A percentile compares a stretch with the other conserved stretches of the same genome.
Evolutionary conservation across 108 stramenopile species (phyloP).

Genomic region (Cyclotella cryptica): DNA sequence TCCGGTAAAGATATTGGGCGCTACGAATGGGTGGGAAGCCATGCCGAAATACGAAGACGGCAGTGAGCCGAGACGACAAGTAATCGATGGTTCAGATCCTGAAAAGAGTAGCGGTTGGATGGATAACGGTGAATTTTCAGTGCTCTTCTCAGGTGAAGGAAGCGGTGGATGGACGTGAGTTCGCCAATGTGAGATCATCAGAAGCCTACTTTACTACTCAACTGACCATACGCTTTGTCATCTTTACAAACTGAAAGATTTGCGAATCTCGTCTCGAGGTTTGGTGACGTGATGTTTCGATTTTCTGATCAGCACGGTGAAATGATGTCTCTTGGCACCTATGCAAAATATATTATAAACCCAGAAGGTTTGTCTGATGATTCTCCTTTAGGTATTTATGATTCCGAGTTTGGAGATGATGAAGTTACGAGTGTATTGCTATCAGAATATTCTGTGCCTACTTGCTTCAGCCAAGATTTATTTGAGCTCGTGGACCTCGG

Average conservation of each 20-base stretch:
- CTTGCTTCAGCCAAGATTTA: constrained; percentile 74
- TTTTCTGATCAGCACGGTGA: constrained; percentile 87
- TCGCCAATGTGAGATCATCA: neutral
- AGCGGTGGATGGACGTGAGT: constrained; percentile 57
- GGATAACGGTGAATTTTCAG: constrained; percentile 24
- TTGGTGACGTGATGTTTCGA: constrained; percentile 70
- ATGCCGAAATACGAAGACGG: constrained; percentile 47
- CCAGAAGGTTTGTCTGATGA: constrained; percentile 75
- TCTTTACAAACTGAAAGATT: constrained; percentile 27
- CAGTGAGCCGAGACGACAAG: neutral
- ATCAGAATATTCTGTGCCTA: constrained; percentile 72
- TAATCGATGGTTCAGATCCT: neutral
- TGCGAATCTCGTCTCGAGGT: constrained; percentile 60
- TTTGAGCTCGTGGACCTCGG: constrained; percentile 61
- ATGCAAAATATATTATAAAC: constrained; percentile 66
- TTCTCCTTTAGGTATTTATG: constrained; percentile 86
- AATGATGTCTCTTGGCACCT: constrained; percentile 72
- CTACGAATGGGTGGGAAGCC: constrained; percentile 68
- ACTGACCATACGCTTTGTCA: neutral
- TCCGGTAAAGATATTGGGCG: constrained; percentile 74
- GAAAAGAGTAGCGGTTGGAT: constrained; percentile 12
- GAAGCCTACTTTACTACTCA: neutral
- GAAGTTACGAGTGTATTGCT: constrained; percentile 57
- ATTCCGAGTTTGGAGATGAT: constrained; percentile 71
- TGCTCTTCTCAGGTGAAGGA: constrained; percentile 37